Evolutionary conservation across 2,329 filamentous ascomycete species (phyloP), one percentile per base, ranked within the genome.

Genomic region (Neospermospora avenae): DNA sequence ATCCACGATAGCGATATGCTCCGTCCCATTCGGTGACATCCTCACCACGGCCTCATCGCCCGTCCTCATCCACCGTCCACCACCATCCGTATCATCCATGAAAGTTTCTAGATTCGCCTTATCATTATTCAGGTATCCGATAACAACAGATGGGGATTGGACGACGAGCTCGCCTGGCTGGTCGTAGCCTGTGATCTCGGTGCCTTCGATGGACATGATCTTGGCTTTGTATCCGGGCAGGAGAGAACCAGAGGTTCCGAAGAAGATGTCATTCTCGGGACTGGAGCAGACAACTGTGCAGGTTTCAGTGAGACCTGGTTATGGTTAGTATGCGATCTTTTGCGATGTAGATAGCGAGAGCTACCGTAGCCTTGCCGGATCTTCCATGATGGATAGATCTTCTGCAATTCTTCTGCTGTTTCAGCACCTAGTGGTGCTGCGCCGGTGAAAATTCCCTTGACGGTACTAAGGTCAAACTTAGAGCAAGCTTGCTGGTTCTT

Each of bases 71-170:
- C 91, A 95, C 64, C 85, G 76, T 10, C 86, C 85, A 14, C 76
- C 71, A n/a, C 80, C 80, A 65, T 92, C 86, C 1, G 86, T 79
- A 55, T 86, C 80, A 63, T 76, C 77, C 0, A 86, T 70, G 69
- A 91, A 97, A 0, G 92, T 95, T 72, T 96, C 91, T 55, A 82
- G 80, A 20, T 87, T 96, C 3, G 93, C 91, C 69, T 89, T 87
- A 46, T 89, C 86, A 70, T 96, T 96, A 76, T 96, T 89, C 56
- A 96, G 77, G 68, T 97, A 97, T 0, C 93, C 93, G 0, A 96
- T 75, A 0, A 89, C 86, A 1, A 96, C 84, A 0, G 87, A 86
- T 0, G 91, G 92, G 0, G 84, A 85, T 71, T 91, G 89, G 22
- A 96, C 83, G 18, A 90, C 80, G 14, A 97, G 81, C 74, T 97